Base-by-base conservation (phyloP, 495 filamentous ascomycete genomes). In the Penicillium coffeae region DNA sequence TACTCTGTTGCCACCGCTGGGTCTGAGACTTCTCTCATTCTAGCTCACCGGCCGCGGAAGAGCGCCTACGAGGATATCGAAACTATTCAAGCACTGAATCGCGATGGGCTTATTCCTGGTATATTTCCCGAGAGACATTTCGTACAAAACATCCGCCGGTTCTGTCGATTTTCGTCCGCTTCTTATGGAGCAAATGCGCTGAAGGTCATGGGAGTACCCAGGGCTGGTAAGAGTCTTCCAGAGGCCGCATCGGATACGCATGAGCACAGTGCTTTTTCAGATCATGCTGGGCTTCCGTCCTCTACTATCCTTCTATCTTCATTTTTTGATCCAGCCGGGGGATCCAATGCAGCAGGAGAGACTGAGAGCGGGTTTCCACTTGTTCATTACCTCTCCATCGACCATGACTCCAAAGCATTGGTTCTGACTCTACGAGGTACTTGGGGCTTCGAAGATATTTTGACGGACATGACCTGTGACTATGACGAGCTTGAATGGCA, bases 391-490 rank as follows among this genome's bases (percentile, higher is more conserved):
- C 79, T 91, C 27, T 85, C 80, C 13, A 67, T 90, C 1, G 87
- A 91, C 56, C 86, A 89, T 55, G 84, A 85, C 34, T 87, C 86
- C 8, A 85, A 84, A 59, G 87, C 87, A 0, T 77, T 91, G 7
- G 86, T 90, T 0, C 73, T 91, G 8, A 85, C 85, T 3, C 85
- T 88, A 20, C 76, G 87, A 10, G 87, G 87, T 0, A 91, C 87
- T 0, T 76, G 89, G 42, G 87, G 87, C 0, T 89, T 91, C 51
- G 86, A 90, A 55, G 87, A 91, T 53, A 80, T 90, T 10, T 74
- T 91, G 13, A 87, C 86, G 9, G 87, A 91, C 54, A 82, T 90
- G 78, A 86, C 85, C 27, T 91, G 87, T 60, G 87, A 90, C 46
- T 91, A 88, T 48, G 86, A 89, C 52, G 80, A 85, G 40, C 74